phyloP scores from a whole-genome alignment of 805 yeast genomes.

The Metschnikowia drakensbergensis region DNA sequence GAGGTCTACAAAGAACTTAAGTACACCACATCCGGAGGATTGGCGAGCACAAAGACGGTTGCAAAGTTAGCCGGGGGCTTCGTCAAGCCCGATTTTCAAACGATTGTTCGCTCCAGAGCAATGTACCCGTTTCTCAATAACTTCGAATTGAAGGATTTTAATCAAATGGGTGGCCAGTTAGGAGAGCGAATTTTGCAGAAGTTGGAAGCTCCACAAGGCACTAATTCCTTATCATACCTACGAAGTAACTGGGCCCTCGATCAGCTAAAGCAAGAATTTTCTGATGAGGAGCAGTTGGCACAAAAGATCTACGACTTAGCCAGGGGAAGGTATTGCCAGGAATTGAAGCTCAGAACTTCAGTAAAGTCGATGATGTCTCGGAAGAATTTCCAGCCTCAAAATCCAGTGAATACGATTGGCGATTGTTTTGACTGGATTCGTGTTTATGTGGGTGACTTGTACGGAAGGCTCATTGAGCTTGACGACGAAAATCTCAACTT shows the following conservation, averaged over 20 bases:
- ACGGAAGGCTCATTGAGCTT: slow-evolving; percentile 65
- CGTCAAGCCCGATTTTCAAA: slow-evolving; percentile 83
- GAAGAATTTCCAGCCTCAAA: slow-evolving; percentile 65
- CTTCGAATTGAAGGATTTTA: slow-evolving; percentile 68
- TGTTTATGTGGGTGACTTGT: slow-evolving; percentile 77
- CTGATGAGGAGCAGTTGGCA: slow-evolving; percentile 48
- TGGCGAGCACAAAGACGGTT: slow-evolving; percentile 68
- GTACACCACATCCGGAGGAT: slow-evolving; percentile 88
- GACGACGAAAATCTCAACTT: slow-evolving; percentile 56
- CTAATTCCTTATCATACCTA: slow-evolving; percentile 45
- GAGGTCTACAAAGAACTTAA: slow-evolving; percentile 53
- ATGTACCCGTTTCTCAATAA: slow-evolving; percentile 52
- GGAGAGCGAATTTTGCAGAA: slow-evolving; percentile 58
- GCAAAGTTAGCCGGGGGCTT: slow-evolving; percentile 87
- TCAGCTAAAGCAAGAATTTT: slow-evolving; percentile 19
- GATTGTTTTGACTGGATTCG: slow-evolving; percentile 77
- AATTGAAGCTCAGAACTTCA: slow-evolving; percentile 54
- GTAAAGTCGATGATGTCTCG: slow-evolving; percentile 86
- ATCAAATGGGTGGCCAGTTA: slow-evolving; percentile 88
- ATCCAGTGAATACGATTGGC: slow-evolving; percentile 44
- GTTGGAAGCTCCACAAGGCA: slow-evolving; percentile 48
- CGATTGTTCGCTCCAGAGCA: slow-evolving; percentile 54
- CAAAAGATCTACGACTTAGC: slow-evolving; percentile 55
- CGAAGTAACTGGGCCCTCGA: slow-evolving; percentile 44
- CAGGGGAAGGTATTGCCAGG: slow-evolving; percentile 57